Conservation (phyloP, 768 basidiomycete species). For the Boletus speciosus region DNA sequence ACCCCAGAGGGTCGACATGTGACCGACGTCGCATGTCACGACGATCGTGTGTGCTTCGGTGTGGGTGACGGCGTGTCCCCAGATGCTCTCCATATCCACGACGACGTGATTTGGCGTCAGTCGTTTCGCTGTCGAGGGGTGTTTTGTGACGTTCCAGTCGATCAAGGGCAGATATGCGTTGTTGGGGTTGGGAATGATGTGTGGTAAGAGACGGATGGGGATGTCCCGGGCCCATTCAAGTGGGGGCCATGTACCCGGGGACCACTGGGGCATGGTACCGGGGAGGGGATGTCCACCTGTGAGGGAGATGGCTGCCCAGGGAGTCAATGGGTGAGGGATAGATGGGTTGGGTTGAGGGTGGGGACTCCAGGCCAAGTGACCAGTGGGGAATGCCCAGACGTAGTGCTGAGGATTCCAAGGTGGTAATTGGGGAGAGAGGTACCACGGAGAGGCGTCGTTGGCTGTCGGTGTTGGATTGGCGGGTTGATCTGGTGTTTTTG, state of each 20-base stretch:
- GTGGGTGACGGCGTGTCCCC: constrained; percentile 19
- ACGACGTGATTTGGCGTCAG: constrained; percentile 28
- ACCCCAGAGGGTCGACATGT: constrained; percentile 41
- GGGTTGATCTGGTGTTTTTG: constrained; percentile 6
- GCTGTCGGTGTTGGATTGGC: background rate
- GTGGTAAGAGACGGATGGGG: constrained; percentile 26
- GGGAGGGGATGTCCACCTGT: constrained; percentile 26
- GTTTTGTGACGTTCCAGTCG: constrained; percentile 36
- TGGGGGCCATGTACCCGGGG: constrained; percentile 28
- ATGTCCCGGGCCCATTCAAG: constrained; percentile 18
- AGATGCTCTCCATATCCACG: constrained; percentile 17
- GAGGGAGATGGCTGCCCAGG: constrained; percentile 14
- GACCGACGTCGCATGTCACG: constrained; percentile 23
- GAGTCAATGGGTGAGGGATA: constrained; percentile 4
- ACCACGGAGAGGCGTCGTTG: constrained; percentile 1
- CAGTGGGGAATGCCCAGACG: constrained; percentile 24
- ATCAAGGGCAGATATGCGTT: constrained; percentile 29
- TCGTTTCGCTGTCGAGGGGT: constrained; percentile 31
- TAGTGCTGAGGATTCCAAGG: constrained; percentile 19
- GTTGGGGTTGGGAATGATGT: constrained; percentile 32
- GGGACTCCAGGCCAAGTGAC: constrained; percentile 27
- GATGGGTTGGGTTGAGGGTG: constrained; percentile 16
- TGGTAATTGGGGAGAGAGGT: constrained; percentile 4
- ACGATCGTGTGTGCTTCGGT: constrained; percentile 20
- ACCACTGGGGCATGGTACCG: constrained; percentile 25